phyloP scores from a whole-genome alignment of 495 filamentous ascomycete genomes.

The Mycothermus thermophilus region DNA sequence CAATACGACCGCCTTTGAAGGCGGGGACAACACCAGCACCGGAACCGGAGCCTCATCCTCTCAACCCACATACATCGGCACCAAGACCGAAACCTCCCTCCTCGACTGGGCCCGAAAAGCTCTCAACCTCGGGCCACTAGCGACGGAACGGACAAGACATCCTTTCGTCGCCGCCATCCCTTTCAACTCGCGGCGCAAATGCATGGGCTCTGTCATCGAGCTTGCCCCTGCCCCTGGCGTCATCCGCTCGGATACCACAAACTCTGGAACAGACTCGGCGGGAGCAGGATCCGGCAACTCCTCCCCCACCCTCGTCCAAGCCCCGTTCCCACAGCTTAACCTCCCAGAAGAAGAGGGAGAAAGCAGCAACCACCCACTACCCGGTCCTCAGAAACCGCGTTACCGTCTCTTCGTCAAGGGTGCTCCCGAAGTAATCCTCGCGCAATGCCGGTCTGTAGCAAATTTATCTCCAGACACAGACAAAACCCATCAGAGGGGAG shows the following conservation, averaged over 20 bases:
- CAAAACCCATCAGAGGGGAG: conserved; percentile 46
- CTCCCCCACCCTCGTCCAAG: too few species aligned
- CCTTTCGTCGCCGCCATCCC: conserved; percentile 54
- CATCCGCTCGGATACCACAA: too few species aligned
- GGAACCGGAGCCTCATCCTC: too few species aligned
- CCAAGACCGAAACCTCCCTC: conserved; percentile 73
- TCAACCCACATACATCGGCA: conserved; percentile 57
- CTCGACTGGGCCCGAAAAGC: conserved; percentile 55
- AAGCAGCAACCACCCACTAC: too few species aligned
- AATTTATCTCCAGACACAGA: too few species aligned
- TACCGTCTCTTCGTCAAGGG: conserved; percentile 63
- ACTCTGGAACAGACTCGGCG: too few species aligned
- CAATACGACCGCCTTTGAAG: conserved; percentile 67
- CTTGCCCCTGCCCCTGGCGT: too few species aligned
- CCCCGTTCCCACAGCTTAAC: too few species aligned
- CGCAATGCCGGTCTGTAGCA: too few species aligned
- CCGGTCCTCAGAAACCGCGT: too few species aligned
- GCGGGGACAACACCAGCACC: conserved; percentile 45
- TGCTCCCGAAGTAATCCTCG: conserved; percentile 64
- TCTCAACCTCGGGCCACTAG: conserved; percentile 52
- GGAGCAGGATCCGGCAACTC: too few species aligned
- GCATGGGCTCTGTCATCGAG: conserved; percentile 62
- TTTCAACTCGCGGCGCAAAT: conserved; percentile 69
- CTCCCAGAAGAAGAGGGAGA: too few species aligned
- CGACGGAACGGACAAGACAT: conserved; percentile 48